Conservation (phyloP, 2,329 filamentous ascomycete species). For the Trichophyton rubrum region DNA sequence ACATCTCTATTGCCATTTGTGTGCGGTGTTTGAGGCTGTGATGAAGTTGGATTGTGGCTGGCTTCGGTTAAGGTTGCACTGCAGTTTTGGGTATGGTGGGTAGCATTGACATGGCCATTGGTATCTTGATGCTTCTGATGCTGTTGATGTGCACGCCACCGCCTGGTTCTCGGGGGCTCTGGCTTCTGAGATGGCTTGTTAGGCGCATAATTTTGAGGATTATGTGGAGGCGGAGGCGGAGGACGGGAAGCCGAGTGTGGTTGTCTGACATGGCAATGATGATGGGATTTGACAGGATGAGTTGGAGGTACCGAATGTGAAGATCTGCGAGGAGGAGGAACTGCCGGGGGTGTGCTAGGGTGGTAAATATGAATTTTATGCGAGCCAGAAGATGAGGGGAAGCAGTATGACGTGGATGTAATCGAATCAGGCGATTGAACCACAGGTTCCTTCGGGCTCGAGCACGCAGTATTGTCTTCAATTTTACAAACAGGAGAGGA, state of each 20-base stretch:
- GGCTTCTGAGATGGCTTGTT: constrained; percentile 20
- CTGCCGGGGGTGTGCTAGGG: constrained; percentile 22
- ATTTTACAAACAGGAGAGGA: not conserved
- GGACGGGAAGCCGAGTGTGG: constrained; percentile 4
- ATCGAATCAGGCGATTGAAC: constrained; percentile 1
- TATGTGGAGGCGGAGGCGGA: constrained; percentile 8
- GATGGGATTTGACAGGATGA: constrained; percentile 8
- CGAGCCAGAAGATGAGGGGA: not conserved
- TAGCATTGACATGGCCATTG: not conserved
- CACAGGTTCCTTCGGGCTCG: not conserved
- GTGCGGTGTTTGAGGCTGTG: not conserved
- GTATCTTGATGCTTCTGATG: constrained; percentile 7
- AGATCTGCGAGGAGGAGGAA: constrained; percentile 31
- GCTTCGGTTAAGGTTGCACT: not conserved
- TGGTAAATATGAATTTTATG: not conserved
- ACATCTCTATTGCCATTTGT: not conserved
- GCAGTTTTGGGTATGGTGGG: not conserved
- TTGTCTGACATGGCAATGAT: constrained; percentile 7
- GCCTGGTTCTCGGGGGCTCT: constrained; percentile 32
- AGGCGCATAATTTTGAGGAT: constrained; percentile 6
- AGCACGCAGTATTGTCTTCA: not conserved
- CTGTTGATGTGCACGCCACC: constrained; percentile 25
- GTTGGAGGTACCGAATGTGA: constrained; percentile 19
- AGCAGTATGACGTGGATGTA: not conserved
- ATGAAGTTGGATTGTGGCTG: not conserved